Evolutionary conservation across 2,329 filamentous ascomycete species (phyloP), one percentile per base, ranked within the genome.

Genomic region (Geosmithia morbida): DNA sequence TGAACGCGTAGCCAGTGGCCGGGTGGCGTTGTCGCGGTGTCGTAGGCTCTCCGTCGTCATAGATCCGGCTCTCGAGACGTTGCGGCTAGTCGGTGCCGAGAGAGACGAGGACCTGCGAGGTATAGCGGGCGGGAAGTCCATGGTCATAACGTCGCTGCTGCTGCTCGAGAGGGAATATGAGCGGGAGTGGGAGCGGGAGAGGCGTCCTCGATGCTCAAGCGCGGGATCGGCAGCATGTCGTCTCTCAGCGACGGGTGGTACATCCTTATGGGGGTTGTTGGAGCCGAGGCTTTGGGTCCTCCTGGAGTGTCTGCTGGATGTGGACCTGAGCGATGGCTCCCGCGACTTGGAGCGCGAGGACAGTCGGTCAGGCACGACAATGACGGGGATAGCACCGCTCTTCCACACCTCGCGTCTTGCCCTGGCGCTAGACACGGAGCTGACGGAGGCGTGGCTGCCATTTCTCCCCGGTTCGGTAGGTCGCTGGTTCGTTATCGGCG

Each of bases 31-130:
- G 52, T 75, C 72, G 51, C 77, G 74, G n/a, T 74, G 69, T 48
- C 70, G 71, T 37, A 79, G 59, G 52, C 76, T 81, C 48, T 79
- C 76, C 0, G 73, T 64, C 5, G 77, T 80, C 49, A 81, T 56
- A 1, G 77, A 81, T 3, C 67, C 70, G 10, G 71, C 65, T 29
- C 75, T 64, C 11, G 74, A 77, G 6, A 58, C 65, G 53, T 78
- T 78, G 41, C 74, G 68, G 55, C 77, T 82, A 1, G 76, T 79
- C 2, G 77, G 74, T 2, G 77, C 77, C 3, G 79, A 82, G 7
- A 81, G 63, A 14, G 78, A 82, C 2, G 79, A 81, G 41, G 71
- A 71, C 42, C 78, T 70, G 33, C 64, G 58, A 1, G 78, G 78
- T 30, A 81, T 70, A 7, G 65, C 62, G 10, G 77, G 79, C 10